A percentile compares a stretch with the other conserved stretches of the same genome.
These are phyloP conservation scores for Mucor circinelloides DNA, from an alignment of 371 early-diverging fungal genomes.

Conservation along the genomic window DNA sequence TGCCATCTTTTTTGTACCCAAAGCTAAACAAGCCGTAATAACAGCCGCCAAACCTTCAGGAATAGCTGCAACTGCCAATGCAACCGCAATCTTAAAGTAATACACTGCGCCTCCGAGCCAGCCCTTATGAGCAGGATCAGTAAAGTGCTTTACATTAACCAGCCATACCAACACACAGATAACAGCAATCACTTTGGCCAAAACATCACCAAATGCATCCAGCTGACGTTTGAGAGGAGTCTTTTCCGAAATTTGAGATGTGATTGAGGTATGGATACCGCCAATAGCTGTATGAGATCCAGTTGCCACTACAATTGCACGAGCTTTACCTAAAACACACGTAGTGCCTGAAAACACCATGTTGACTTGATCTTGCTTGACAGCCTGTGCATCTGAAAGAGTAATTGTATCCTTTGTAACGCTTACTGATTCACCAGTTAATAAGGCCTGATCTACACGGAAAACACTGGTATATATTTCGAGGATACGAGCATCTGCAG, in stretches of 20 bases:
- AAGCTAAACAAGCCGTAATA: conserved; percentile 95
- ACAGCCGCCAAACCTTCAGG: conserved; percentile 98
- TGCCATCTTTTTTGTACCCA: conserved; percentile 97
- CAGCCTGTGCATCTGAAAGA: conserved; percentile 71
- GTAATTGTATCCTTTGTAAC: conserved; percentile 78
- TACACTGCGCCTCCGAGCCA: conserved; percentile 92
- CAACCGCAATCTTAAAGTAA: conserved; percentile 98
- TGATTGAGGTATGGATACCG: conserved; percentile 87
- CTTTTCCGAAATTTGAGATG: conserved; percentile 84
- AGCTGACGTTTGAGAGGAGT: conserved; percentile 94
- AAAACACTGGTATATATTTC: conserved; percentile 78
- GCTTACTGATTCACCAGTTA: conserved; percentile 95
- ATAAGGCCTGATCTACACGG: conserved; percentile 91
- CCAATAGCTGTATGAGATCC: conserved; percentile 92
- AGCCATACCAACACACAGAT: conserved; percentile 96
- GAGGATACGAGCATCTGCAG: conserved; percentile 92
- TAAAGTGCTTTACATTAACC: conserved; percentile 95
- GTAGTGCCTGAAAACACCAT: conserved; percentile 95
- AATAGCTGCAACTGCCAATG: conserved; percentile 98
- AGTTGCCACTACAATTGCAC: conserved; percentile 86
- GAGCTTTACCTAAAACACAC: conserved; percentile 88
- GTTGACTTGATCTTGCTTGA: conserved; percentile 95
- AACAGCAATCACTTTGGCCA: conserved; percentile 93
- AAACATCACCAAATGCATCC: conserved; percentile 95
- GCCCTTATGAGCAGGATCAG: conserved; percentile 85